Base-by-base conservation (phyloP, 2,329 filamentous ascomycete species). In the Aspergillus oerlinghausenensis region DNA sequence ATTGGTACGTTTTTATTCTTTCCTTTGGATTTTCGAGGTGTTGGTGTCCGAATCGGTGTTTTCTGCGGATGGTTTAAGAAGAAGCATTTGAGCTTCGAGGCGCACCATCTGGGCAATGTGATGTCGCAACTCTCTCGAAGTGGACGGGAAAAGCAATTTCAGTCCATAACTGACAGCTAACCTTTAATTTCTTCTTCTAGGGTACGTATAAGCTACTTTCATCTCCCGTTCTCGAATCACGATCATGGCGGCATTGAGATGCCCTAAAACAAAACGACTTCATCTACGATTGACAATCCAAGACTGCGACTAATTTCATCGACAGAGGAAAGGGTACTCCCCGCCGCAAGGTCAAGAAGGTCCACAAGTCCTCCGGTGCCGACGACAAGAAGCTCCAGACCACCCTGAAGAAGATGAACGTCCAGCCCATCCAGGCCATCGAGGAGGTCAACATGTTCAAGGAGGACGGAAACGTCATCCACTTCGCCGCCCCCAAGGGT, bases 381-480 rank as follows among this genome's bases (percentile, higher is more conserved):
- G 94, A 99, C 77, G 94, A 99, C 88, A 97, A 97, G 90, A 99
- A 99, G 87, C 90, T 99, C 65, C 94, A 99, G 83, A 86, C 88
- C 62, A 83, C 91, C 62, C 85, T 99, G 67, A 99, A 99, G 90
- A 99, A 99, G 89, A 87, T 99, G 79, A 97, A 97, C 81, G 93
- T 96, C 59, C 94, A 99, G 86, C 94, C 94, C 73, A 97, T 99
- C 80, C 92, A 96, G 84, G 91, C 90, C 67, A 99, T 99, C 72
- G 94, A 99, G 87, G 94, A 99, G 84, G 94, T 99, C 78, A 99
- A 99, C 88, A 99, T 99, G 94, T 99, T 99, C 88, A 99, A 99
- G 89, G 89, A 90, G 76, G 94, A 99, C 77, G 94, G 94, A 79
- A 99, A 99, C 79, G 94, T 99, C 79, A 97, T 99, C 75, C 94